These are phyloP conservation scores for Colletotrichum noveboracense DNA, from an alignment of 2,329 filamentous ascomycete species.

Conservation along the genomic window DNA sequence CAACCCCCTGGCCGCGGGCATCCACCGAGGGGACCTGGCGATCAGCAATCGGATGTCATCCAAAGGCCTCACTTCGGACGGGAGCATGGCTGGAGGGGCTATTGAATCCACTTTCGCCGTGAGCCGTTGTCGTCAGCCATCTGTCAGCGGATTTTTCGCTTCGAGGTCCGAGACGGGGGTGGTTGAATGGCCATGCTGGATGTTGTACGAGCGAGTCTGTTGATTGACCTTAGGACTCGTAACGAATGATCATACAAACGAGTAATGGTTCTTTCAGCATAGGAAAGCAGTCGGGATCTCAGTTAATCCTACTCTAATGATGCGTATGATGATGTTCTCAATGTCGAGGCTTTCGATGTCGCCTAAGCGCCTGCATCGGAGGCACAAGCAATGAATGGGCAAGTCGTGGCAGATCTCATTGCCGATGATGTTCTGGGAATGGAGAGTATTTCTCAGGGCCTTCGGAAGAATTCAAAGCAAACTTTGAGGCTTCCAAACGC, in stretches of 20 bases:
- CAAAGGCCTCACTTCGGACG: background rate
- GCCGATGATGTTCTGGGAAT: background rate
- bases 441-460: fast-evolving
- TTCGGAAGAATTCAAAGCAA: background rate
- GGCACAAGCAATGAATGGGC: background rate
- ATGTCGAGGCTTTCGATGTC: too few relatives aligned
- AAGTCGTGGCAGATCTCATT: background rate
- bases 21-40: background rate
- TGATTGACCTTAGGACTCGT: too few relatives aligned
- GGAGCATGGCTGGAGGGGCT: background rate
- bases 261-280: too few relatives aligned
- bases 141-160: background rate
- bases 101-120: background rate
- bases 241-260: too few relatives aligned
- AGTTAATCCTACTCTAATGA: fast-evolving
- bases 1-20: background rate
- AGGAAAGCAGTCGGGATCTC: fast-evolving
- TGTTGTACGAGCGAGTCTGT: too few relatives aligned
- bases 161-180: background rate
- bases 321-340: background rate
- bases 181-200: background rate
- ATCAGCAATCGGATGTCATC: background rate
- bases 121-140: background rate
- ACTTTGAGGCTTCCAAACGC: fast-evolving
- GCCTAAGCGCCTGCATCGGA: fast-evolving